Percentiles rank a stretch among this genome's conserved stretches.
These are phyloP conservation scores for Mycocentrospora acerina DNA, from an alignment of 2,329 filamentous ascomycete species.

Conservation along the genomic window DNA sequence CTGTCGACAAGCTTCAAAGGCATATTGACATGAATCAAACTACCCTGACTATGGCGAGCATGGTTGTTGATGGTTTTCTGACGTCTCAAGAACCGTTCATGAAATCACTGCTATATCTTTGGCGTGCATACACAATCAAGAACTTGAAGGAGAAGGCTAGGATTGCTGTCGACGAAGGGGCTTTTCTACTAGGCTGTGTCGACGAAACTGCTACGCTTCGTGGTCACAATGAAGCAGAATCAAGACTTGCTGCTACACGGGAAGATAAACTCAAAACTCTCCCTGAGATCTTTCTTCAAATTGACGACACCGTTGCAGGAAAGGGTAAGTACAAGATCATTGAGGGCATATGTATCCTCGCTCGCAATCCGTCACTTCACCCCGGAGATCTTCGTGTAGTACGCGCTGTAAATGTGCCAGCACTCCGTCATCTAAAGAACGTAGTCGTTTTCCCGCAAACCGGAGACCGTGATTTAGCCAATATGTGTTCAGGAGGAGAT, in stretches of 20 bases:
- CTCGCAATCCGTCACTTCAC: slow-evolving; percentile 90
- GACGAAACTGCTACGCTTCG: slow-evolving; percentile 78
- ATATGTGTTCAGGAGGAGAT: slow-evolving; percentile 95
- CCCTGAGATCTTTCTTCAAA: slow-evolving; percentile 87
- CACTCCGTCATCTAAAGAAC: slow-evolving; percentile 75
- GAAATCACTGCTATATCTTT: slow-evolving; percentile 74
- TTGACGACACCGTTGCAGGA: slow-evolving; percentile 60
- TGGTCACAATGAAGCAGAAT: slow-evolving; percentile 63
- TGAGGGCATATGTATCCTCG: slow-evolving; percentile 76
- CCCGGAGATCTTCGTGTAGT: slow-evolving; percentile 90
- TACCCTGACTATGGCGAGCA: slow-evolving; percentile 70
- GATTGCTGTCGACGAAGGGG: slow-evolving; percentile 77
- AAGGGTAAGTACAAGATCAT: slow-evolving; percentile 64
- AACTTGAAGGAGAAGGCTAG: slow-evolving; percentile 89
- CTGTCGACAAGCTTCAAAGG: slow-evolving; percentile 67
- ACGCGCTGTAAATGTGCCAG: slow-evolving; percentile 72
- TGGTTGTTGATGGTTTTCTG: slow-evolving; percentile 82
- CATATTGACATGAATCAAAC: slow-evolving; percentile 85
- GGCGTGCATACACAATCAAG: slow-evolving; percentile 88
- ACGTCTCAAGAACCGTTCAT: slow-evolving; percentile 74
- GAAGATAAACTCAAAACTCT: slow-evolving; percentile 48
- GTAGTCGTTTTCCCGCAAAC: slow-evolving; percentile 84
- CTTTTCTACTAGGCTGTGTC: slow-evolving; percentile 83
- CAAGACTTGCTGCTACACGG: slow-evolving; percentile 48
- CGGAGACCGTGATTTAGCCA: slow-evolving; percentile 81